Base-by-base conservation (phyloP, 2,329 filamentous ascomycete species). In the Sclerotinia nivalis region DNA sequence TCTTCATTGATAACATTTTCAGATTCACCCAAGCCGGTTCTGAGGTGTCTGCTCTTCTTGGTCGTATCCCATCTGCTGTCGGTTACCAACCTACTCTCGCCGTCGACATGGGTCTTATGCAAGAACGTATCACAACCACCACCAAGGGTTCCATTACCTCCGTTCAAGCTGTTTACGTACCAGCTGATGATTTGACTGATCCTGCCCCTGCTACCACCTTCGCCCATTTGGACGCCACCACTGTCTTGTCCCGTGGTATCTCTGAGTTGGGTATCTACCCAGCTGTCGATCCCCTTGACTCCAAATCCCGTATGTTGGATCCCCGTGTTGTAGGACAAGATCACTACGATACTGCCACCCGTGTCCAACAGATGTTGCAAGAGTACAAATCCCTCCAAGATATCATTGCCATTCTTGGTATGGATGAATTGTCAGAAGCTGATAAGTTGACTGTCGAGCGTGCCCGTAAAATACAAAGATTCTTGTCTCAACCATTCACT, bases 1-100 rank as follows among this genome's bases (percentile, higher is more conserved):
- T 97, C 84, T 97, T 98, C 89, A 98, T 98, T 84, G 96, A 99
- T 91, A 99, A 99, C 89, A 98, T 99, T 86, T 98, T 97, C 93
- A 92, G 96, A 81, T 98, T 98, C 89, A 97, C 95, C 77, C 95
- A 98, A 87, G 96, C 96, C 83, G 96, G 96, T 94, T 98, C 96
- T 80, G 96, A 99, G 87, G 96, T 99, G 89, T 98, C 95, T 87
- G 96, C 96, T 81, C 90, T 99, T 82, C 89, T 99, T 76, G 96
- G 96, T 88, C 95, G 96, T 93, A 99, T 99, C 80, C 96, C 96
- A 85, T 99, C 96, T 88, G 96, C 96, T 83, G 96, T 99, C 91
- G 96, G 96, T 91, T 99, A 99, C 90, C 96, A 97, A 85, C 94
- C 94, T 82, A 97, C 94, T 79, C 93, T 97, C 80, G 94, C 94